phyloP scores from a whole-genome alignment of 176 grass and related monocot species.

The Microstegium vimineum region DNA sequence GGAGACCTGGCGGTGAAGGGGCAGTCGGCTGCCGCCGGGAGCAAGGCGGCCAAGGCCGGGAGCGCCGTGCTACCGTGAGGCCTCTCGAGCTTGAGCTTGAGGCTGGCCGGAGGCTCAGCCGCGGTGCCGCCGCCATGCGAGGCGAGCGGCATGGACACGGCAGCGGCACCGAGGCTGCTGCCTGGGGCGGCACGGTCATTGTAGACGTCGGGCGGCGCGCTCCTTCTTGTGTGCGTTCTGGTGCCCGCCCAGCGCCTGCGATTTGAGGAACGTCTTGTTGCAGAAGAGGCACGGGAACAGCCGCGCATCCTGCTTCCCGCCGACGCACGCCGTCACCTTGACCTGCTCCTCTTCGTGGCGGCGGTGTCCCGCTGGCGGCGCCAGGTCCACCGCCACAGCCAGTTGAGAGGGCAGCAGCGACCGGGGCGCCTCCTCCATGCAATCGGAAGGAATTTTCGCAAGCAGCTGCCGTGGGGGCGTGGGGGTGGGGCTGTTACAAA shows the following conservation, averaged over 20 bases:
- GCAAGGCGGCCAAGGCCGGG: too few relatives aligned
- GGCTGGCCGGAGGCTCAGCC: neutral
- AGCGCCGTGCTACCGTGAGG: neutral
- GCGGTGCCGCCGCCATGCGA: neutral
- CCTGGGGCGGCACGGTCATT: neutral
- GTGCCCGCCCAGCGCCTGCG: conserved; percentile 63
- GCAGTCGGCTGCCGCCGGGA: neutral
- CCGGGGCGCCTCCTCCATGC: neutral
- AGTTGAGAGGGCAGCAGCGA: neutral
- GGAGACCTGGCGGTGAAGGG: neutral
- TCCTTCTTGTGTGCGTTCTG: conserved; percentile 80
- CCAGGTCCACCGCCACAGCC: conserved; percentile 14
- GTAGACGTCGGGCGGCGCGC: neutral
- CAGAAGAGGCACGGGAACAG: conserved; percentile 76
- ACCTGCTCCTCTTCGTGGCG: neutral
- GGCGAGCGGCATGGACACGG: neutral
- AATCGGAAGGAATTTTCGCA: neutral
- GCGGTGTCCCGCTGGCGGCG: neutral
- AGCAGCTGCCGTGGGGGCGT: neutral
- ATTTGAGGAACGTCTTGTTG: conserved; percentile 65
- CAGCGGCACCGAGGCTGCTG: neutral
- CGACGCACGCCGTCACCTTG: neutral
- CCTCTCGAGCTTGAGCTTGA: neutral
- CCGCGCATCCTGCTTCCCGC: conserved; percentile 42
- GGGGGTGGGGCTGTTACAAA: neutral